Evolutionary conservation across 345 rosid species (phyloP).

Genomic region (Gossypium thurberi): DNA sequence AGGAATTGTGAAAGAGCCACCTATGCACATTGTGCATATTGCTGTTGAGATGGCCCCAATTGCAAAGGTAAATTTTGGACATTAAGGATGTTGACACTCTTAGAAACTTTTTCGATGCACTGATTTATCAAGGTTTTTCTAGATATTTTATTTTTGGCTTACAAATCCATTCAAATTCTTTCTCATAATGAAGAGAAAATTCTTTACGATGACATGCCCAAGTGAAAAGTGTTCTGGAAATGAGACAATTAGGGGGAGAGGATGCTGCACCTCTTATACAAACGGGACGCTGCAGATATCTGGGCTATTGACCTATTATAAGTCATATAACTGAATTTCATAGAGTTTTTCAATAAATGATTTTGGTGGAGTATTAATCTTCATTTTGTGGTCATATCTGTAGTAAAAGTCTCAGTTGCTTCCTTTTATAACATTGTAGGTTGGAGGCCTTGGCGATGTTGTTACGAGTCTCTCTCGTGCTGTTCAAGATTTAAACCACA

Average conservation of each 20-base stretch:
- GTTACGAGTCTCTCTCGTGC: conserved; percentile 97
- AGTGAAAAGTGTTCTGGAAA: background rate
- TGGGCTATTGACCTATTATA: background rate
- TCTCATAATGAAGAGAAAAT: background rate
- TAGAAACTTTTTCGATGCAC: background rate
- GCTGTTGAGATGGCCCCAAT: conserved; percentile 98
- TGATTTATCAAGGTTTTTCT: background rate
- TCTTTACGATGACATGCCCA: background rate
- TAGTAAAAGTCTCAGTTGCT: background rate
- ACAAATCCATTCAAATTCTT: background rate
- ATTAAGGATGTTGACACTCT: background rate
- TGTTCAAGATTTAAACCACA: conserved; percentile 89
- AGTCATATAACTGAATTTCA: background rate
- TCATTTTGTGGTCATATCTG: background rate
- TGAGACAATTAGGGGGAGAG: background rate
- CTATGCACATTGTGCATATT: conserved; percentile 83
- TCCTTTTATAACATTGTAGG: conserved; percentile 37
- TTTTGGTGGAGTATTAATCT: background rate
- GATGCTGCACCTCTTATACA: background rate
- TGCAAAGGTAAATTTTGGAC: conserved; percentile 58
- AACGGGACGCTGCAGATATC: background rate
- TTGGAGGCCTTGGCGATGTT: conserved; percentile 97
- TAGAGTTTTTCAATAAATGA: background rate
- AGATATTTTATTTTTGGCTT: background rate
- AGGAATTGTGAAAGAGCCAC: conserved; percentile 72